Conservation (phyloP, 306 rosid genomes). For the Lablab purpureus region DNA sequence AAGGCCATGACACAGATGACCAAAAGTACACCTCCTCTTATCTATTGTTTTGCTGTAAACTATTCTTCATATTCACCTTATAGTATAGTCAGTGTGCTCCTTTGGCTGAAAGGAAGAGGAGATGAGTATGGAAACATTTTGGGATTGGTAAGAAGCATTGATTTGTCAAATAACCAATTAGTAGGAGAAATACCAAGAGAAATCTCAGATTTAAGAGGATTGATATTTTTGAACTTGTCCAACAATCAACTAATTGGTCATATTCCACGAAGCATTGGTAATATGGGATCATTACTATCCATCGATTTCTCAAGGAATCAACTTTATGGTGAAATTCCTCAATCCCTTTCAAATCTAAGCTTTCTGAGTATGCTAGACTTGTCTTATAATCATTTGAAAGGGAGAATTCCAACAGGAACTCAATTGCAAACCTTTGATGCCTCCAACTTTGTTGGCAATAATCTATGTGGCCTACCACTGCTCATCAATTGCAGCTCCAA, state of each 20-base stretch:
- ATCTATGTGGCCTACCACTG: conserved; percentile 41
- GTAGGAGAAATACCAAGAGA: not conserved
- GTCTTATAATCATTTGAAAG: conserved; percentile 46
- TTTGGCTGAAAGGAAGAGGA: not conserved
- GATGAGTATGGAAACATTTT: not conserved
- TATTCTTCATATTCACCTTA: too few relatives aligned
- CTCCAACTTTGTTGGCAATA: conserved; percentile 40
- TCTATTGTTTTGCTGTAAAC: too few relatives aligned
- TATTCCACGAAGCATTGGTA: conserved; percentile 40
- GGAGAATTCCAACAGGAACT: conserved; percentile 45
- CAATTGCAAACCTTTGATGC: conserved; percentile 45
- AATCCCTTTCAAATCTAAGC: conserved; percentile 30
- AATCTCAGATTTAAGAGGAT: not conserved
- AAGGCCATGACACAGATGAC: conserved; percentile 26
- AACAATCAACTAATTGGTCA: conserved; percentile 35
- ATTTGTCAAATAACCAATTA: conserved; percentile 5
- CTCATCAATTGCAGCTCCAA: not conserved
- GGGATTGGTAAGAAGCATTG: not conserved
- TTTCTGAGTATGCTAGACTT: conserved; percentile 41
- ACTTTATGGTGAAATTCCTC: conserved; percentile 48
- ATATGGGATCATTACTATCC: conserved; percentile 21
- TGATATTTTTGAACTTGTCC: conserved; percentile 44
- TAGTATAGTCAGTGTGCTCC: not conserved
- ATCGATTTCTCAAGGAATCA: conserved; percentile 48
- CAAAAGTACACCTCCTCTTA: not conserved